Percentiles rank a stretch among this genome's conserved stretches.
Evolutionary conservation across 352 stramenopile species (phyloP).

Genomic region (Globisporangium carolinianum): DNA sequence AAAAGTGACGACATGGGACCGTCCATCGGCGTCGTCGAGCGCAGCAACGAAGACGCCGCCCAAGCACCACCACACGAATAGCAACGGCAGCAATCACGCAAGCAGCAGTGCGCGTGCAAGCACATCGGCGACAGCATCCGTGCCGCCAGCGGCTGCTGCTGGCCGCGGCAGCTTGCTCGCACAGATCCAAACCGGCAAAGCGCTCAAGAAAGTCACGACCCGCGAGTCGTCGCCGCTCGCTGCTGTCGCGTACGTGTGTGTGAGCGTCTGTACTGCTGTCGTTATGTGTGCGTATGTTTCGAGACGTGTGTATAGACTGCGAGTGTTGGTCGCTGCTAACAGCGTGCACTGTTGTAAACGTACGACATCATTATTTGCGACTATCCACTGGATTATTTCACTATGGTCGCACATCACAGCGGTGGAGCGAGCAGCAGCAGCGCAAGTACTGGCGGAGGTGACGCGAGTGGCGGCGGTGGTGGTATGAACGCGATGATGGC

Average conservation of each 20-base stretch:
- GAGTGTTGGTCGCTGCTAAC: too few species aligned
- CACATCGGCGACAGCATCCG: neutral
- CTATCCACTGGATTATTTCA: neutral
- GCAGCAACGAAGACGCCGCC: slow-evolving; percentile 25
- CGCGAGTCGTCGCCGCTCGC: slow-evolving; percentile 59
- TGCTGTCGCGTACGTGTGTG: slow-evolving; percentile 20
- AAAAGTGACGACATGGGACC: slow-evolving; percentile 86
- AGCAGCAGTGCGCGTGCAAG: slow-evolving; percentile 9
- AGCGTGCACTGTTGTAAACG: too few species aligned
- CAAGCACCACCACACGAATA: slow-evolving; percentile 32
- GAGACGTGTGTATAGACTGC: too few species aligned
- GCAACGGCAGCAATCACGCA: slow-evolving; percentile 3
- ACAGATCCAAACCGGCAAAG: slow-evolving; percentile 63
- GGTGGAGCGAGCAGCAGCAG: slow-evolving; percentile 5
- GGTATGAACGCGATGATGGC: slow-evolving; percentile 66
- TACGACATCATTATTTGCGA: neutral
- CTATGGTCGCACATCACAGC: neutral
- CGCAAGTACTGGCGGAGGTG: slow-evolving; percentile 5
- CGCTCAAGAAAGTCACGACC: slow-evolving; percentile 76
- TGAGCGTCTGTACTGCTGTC: neutral
- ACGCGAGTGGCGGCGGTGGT: slow-evolving; percentile 8
- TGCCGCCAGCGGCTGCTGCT: slow-evolving; percentile 23
- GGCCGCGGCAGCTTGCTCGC: slow-evolving; percentile 46
- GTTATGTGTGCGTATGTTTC: too few species aligned
- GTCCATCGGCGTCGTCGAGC: slow-evolving; percentile 15